A percentile compares a stretch with the other conserved stretches of the same genome.
These are phyloP conservation scores for maize (Zea mays) DNA, from an alignment of 176 grass and related monocot genomes.

Conservation along the genomic window Zm-B73-REFERENCE-NAM-5.0 NC_050104.1:135273501-135274000, in stretches of 20 bases:
- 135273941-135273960: not conserved
- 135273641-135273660: not conserved
- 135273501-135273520: slow-evolving; percentile 66
- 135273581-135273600: slow-evolving; percentile 61
- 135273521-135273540: slow-evolving; percentile 70
- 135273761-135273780: not conserved
- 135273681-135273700: not conserved
- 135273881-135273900: slow-evolving; percentile 11
- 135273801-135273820: slow-evolving; percentile 30
- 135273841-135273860: not conserved
- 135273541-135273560: slow-evolving; percentile 84
- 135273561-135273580: slow-evolving; percentile 83
- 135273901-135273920: not conserved
- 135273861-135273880: not conserved
- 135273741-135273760: not conserved
- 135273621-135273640: not conserved
- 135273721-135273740: not conserved
- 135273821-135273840: not conserved
- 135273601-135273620: slow-evolving; percentile 18
- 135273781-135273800: not conserved
- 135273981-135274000: not conserved
- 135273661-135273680: not conserved
- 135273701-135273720: not conserved
- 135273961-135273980: not conserved
- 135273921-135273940: slow-evolving; percentile 19